These are phyloP conservation scores for Exophiala sp. DNA, from an alignment of 2,329 filamentous ascomycete genomes.

Conservation along the genomic window DNA sequence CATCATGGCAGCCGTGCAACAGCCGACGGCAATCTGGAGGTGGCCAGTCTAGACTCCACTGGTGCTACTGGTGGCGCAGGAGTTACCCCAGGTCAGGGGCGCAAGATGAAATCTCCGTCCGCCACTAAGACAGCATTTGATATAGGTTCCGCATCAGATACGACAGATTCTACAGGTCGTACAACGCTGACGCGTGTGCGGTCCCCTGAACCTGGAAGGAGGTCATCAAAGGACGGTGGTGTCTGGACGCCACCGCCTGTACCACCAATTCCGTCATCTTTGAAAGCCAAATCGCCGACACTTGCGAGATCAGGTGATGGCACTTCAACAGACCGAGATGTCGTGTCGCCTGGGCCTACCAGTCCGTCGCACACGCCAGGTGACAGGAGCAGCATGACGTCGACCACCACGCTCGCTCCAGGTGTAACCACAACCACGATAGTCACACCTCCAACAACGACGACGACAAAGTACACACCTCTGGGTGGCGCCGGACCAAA, in stretches of 20 bases:
- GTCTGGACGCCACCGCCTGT: conserved; percentile 23
- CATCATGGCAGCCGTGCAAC: conserved; percentile 72
- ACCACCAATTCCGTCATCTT: conserved; percentile 22
- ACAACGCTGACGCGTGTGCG: conserved; percentile 1
- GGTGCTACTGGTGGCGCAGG: background rate
- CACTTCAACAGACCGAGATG: conserved; percentile 6
- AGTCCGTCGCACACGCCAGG: too few species aligned
- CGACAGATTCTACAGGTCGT: conserved; percentile 9
- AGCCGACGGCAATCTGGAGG: conserved; percentile 54
- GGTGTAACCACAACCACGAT: conserved; percentile 20
- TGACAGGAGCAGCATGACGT: background rate
- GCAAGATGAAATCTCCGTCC: conserved; percentile 14
- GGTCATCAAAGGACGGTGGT: background rate
- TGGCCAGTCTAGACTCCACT: conserved; percentile 44
- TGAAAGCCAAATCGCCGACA: conserved; percentile 10
- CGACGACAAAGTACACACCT: conserved; percentile 34
- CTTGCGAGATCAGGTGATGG: conserved; percentile 8
- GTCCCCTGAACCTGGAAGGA: conserved; percentile 11
- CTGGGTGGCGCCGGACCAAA: conserved; percentile 46
- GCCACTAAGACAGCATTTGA: conserved; percentile 11
- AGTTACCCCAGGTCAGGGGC: background rate
- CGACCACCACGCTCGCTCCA: conserved; percentile 5
- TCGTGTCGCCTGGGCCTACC: background rate
- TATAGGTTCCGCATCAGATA: background rate
- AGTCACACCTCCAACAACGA: conserved; percentile 18